Evolutionary conservation across 2,329 filamentous ascomycete species (phyloP).

Genomic region (Alternaria panax): DNA sequence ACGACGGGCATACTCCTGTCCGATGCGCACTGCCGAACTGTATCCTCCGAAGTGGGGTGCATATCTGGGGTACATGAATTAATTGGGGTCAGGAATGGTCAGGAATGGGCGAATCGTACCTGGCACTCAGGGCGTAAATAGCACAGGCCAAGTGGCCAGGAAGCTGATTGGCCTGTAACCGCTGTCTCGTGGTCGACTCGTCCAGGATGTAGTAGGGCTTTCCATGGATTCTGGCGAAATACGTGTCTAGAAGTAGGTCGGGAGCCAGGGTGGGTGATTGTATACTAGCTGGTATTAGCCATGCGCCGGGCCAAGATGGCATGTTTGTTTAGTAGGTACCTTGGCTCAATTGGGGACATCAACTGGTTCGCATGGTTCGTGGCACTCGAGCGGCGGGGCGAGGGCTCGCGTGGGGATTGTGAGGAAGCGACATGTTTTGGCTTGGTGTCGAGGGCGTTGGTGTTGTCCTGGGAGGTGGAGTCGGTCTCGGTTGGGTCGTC

Average conservation of each 20-base stretch:
- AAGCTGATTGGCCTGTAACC: slow-evolving; percentile 72
- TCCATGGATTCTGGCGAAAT: slow-evolving; percentile 79
- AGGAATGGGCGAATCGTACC: slow-evolving; percentile 42
- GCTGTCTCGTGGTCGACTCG: slow-evolving; percentile 75
- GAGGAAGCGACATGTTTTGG: slow-evolving; percentile 27
- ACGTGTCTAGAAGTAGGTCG: slow-evolving; percentile 75
- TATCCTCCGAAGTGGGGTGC: slow-evolving; percentile 71
- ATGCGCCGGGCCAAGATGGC: slow-evolving; percentile 12
- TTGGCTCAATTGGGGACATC: slow-evolving; percentile 50
- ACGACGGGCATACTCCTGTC: slow-evolving; percentile 75
- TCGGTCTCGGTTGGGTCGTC: slow-evolving; percentile 46
- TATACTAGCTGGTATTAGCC: slow-evolving; percentile 36
- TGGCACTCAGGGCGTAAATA: slow-evolving; percentile 58
- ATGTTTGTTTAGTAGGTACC: slow-evolving; percentile 29
- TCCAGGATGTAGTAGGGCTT: slow-evolving; percentile 85
- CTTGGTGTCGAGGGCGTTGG: slow-evolving; percentile 30
- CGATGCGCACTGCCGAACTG: slow-evolving; percentile 70
- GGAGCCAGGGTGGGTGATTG: slow-evolving; percentile 60
- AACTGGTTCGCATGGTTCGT: slow-evolving; percentile 41
- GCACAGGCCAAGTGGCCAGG: slow-evolving; percentile 60
- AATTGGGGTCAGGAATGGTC: slow-evolving; percentile 60
- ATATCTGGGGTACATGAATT: slow-evolving; percentile 62
- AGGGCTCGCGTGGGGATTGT: slow-evolving; percentile 33
- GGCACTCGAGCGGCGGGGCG: slow-evolving; percentile 30
- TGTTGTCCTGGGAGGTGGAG: slow-evolving; percentile 23